Conservation (phyloP, 768 basidiomycete genomes). For the Dendrothele bispora region DNA sequence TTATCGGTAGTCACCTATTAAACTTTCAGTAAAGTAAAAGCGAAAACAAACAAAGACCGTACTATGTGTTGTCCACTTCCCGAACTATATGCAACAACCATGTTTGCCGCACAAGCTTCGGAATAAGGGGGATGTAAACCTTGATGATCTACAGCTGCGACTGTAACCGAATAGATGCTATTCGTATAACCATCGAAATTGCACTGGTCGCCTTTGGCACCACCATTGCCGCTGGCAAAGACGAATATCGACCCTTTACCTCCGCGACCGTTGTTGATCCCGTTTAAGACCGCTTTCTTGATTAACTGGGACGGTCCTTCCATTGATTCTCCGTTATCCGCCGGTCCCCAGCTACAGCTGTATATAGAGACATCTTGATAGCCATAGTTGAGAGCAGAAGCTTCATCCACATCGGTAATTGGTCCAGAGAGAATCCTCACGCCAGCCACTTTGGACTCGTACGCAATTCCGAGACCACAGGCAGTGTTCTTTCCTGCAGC, state of each 20-base stretch:
- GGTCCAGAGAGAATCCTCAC: conserved; percentile 93
- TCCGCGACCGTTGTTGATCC: conserved; percentile 83
- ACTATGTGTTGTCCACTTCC: conserved; percentile 94
- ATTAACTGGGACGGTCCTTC: conserved; percentile 92
- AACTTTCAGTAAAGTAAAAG: conserved; percentile 13
- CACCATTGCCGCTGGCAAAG: conserved; percentile 97
- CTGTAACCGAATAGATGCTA: conserved; percentile 93
- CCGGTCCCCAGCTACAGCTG: conserved; percentile 98
- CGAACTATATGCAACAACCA: conserved; percentile 95
- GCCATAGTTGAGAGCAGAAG: conserved; percentile 90
- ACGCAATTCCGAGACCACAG: conserved; percentile 94
- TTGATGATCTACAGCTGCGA: conserved; percentile 92
- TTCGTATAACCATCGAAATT: conserved; percentile 99
- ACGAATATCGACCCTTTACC: conserved; percentile 95
- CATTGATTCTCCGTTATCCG: conserved; percentile 93
- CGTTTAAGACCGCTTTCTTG: conserved; percentile 91
- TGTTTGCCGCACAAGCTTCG: conserved; percentile 95
- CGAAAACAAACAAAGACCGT: conserved; percentile 29
- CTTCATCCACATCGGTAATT: conserved; percentile 95
- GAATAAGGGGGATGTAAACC: conserved; percentile 97
- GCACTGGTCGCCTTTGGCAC: conserved; percentile 89
- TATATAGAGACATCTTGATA: conserved; percentile 92
- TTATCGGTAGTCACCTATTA: conserved; percentile 90
- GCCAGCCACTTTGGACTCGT: conserved; percentile 88
- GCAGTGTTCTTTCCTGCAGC: conserved; percentile 90